Evolutionary conservation across 306 rosid species (phyloP).

Genomic region (Phaseolus lunatus): DNA sequence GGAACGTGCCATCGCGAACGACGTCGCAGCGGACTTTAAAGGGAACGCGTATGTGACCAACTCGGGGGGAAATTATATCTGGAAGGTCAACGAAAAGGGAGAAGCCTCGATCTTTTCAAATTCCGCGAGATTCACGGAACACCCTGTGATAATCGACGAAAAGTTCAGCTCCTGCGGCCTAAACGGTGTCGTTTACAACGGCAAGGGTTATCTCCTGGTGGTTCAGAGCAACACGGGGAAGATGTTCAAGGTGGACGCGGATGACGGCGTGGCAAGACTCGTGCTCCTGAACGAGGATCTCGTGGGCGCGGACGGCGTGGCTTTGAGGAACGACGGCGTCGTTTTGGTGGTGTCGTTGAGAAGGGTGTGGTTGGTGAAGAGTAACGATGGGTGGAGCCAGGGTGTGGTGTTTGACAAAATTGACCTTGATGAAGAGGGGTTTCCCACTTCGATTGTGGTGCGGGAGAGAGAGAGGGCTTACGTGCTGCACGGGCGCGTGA

Average conservation of each 20-base stretch:
- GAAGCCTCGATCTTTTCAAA: constrained; percentile 71
- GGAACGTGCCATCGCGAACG: constrained; percentile 57
- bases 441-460: constrained; percentile 63
- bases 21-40: constrained; percentile 63
- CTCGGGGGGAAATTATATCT: constrained; percentile 67
- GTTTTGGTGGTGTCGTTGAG: constrained; percentile 69
- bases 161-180: constrained; percentile 60
- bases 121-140: constrained; percentile 56
- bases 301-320: constrained; percentile 62
- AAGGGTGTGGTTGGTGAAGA: constrained; percentile 70
- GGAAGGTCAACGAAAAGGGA: constrained; percentile 70
- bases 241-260: constrained; percentile 73
- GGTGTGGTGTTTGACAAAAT: constrained; percentile 65
- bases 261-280: constrained; percentile 62
- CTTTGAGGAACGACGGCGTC: constrained; percentile 65
- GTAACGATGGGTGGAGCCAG: constrained; percentile 71
- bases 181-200: constrained; percentile 77
- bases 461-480: constrained; percentile 61
- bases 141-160: constrained; percentile 46
- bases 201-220: constrained; percentile 75
- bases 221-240: constrained; percentile 84
- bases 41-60: constrained; percentile 92
- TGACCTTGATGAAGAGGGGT: constrained; percentile 68
- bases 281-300: constrained; percentile 63
- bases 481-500: constrained; percentile 64